Conservation (phyloP, 768 basidiomycete species). For the Solioccasus polychromus region DNA sequence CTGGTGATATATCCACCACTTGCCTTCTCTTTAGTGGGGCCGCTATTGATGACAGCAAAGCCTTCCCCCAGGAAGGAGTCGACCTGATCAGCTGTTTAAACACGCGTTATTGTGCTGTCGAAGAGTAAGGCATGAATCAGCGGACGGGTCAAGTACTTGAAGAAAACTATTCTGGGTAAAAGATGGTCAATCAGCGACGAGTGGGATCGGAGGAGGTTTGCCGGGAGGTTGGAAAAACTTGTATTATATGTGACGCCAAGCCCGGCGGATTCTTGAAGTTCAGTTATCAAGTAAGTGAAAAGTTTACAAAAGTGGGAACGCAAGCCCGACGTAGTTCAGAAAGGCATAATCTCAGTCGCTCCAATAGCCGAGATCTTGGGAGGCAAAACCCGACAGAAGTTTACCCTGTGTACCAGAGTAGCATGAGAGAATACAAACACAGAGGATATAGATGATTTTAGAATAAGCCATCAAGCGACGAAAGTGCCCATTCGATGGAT, state of each 20-base stretch:
- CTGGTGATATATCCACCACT: too few species aligned
- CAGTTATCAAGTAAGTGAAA: slow-evolving; percentile 2
- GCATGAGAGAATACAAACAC: too few species aligned
- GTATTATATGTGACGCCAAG: background rate
- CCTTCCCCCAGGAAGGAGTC: slow-evolving; percentile 56
- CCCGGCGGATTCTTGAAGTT: background rate
- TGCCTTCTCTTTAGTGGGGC: slow-evolving; percentile 50
- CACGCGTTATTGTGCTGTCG: background rate
- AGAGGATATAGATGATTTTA: background rate
- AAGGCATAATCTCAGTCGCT: background rate
- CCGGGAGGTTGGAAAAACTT: background rate
- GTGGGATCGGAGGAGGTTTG: background rate
- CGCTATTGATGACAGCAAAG: slow-evolving; percentile 49
- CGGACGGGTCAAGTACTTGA: slow-evolving; percentile 34
- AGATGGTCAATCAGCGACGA: background rate
- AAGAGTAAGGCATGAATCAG: background rate
- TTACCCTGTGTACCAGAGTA: background rate
- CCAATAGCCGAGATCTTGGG: background rate
- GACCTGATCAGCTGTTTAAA: slow-evolving; percentile 41
- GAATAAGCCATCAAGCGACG: background rate
- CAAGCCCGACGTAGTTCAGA: background rate
- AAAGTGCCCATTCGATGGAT: too few species aligned
- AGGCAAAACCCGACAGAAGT: background rate
- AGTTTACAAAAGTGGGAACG: background rate
- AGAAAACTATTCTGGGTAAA: background rate